phyloP scores from a whole-genome alignment of 495 filamentous ascomycete genomes.

The Aspergillus bertholletiae region DNA sequence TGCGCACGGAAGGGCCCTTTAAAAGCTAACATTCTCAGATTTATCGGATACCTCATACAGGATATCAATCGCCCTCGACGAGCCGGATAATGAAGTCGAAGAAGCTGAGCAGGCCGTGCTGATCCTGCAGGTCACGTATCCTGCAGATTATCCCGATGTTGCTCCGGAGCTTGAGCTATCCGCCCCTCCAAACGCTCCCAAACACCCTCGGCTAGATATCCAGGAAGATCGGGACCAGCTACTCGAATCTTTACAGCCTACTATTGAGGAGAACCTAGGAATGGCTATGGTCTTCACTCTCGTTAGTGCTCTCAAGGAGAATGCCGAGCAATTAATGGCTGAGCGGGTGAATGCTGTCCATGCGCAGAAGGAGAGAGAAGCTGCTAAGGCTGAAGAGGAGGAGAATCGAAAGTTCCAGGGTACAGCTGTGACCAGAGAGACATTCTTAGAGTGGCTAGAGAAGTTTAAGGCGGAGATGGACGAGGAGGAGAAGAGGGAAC shows the following conservation, averaged over 20 bases:
- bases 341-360: constrained; percentile 63
- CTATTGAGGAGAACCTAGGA: constrained; percentile 84
- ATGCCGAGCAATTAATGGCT: constrained; percentile 72
- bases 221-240: constrained; percentile 68
- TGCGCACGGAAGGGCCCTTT: background rate
- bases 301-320: constrained; percentile 80
- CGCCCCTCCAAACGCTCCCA: constrained; percentile 62
- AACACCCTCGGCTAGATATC: constrained; percentile 59
- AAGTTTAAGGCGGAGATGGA: constrained; percentile 76
- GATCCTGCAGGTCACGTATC: constrained; percentile 78
- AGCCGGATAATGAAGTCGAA: constrained; percentile 58
- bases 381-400: constrained; percentile 73
- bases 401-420: constrained; percentile 97
- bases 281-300: constrained; percentile 99
- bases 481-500: constrained; percentile 57
- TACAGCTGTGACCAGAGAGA: constrained; percentile 78
- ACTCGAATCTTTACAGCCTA: constrained; percentile 61
- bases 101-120: constrained; percentile 50
- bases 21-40: constrained; percentile 46
- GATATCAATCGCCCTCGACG: constrained; percentile 77
- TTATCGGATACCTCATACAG: constrained; percentile 82
- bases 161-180: constrained; percentile 76
- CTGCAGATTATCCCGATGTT: constrained; percentile 80
- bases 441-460: constrained; percentile 78
- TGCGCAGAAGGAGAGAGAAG: constrained; percentile 58